These are phyloP conservation scores for Cryomyces minteri DNA, from an alignment of 495 filamentous ascomycete genomes.

Conservation along the genomic window DNA sequence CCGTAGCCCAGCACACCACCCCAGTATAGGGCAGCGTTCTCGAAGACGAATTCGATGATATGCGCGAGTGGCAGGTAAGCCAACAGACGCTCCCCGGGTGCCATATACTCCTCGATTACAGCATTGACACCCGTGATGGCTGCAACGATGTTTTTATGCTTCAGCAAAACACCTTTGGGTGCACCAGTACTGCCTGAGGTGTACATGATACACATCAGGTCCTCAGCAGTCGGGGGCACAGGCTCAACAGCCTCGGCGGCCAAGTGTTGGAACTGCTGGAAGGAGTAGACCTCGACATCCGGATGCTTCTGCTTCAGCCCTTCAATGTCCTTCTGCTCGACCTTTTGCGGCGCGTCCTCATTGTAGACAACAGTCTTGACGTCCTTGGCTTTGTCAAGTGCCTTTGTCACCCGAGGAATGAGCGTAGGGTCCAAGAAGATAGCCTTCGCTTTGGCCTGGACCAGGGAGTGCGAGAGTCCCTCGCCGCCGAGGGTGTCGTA, in stretches of 20 bases:
- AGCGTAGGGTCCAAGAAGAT: slow-evolving; percentile 72
- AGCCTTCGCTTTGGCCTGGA: slow-evolving; percentile 56
- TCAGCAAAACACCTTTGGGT: slow-evolving; percentile 1
- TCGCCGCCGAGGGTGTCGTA: slow-evolving; percentile 85
- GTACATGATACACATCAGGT: slow-evolving; percentile 1
- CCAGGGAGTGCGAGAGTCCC: slow-evolving; percentile 64
- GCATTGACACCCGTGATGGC: neutral
- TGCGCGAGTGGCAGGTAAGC: neutral
- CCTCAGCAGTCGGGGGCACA: neutral
- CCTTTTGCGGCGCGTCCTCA: neutral
- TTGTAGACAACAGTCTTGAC: neutral
- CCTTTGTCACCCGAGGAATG: slow-evolving; percentile 45
- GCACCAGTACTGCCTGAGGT: neutral
- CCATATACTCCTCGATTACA: neutral
- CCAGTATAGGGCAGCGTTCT: neutral
- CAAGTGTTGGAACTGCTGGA: too few species aligned
- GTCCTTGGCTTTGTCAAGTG: neutral
- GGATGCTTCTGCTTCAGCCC: neutral
- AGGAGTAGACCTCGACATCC: too few species aligned
- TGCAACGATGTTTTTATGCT: slow-evolving; percentile 1
- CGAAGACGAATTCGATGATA: neutral
- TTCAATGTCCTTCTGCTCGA: neutral
- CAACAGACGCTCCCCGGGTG: neutral
- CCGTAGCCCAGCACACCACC: neutral
- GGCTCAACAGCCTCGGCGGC: too few species aligned